Conservation (phyloP, 495 filamentous ascomycete species). For the Penicillium paxilli region DNA sequence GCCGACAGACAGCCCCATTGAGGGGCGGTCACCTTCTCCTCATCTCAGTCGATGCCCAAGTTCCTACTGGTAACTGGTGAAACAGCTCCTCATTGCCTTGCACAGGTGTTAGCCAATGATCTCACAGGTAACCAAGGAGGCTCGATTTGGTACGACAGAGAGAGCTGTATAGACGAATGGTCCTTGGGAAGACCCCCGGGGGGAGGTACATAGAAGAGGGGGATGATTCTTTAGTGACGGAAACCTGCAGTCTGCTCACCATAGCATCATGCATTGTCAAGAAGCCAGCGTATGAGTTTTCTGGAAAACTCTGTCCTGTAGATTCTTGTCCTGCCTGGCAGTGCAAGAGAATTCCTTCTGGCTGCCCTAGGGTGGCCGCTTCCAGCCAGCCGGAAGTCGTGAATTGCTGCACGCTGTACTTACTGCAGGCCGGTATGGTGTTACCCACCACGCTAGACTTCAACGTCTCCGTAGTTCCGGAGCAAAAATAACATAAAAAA, state of each 20-base stretch:
- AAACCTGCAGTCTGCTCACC: conserved; percentile 12
- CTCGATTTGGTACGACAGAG: conserved; percentile 23
- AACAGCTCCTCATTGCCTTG: conserved; percentile 20
- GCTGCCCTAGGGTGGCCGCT: conserved; percentile 6
- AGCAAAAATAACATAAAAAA: no score
- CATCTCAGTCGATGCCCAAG: conserved; percentile 5
- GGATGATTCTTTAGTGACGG: conserved; percentile 9
- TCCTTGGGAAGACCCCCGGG: not conserved
- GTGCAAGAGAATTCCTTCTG: conserved; percentile 3
- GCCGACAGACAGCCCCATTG: not conserved
- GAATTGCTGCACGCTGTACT: conserved; percentile 7
- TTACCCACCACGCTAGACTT: conserved; percentile 10
- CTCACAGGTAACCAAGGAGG: conserved; percentile 14
- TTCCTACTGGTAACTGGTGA: conserved; percentile 8
- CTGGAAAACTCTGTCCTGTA: conserved; percentile 10
- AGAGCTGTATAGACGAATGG: not conserved
- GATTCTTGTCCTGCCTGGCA: conserved; percentile 7
- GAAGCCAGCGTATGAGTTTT: conserved; percentile 1
- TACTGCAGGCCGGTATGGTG: conserved; percentile 17
- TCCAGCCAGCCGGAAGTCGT: conserved; percentile 18
- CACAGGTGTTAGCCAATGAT: conserved; percentile 21
- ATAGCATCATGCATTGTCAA: not conserved
- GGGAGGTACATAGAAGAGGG: no score
- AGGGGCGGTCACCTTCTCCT: conserved; percentile 5
- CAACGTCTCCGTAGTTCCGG: conserved; percentile 16